Conservation (phyloP, 345 rosid genomes). For the Limnanthes douglasii region DNA sequence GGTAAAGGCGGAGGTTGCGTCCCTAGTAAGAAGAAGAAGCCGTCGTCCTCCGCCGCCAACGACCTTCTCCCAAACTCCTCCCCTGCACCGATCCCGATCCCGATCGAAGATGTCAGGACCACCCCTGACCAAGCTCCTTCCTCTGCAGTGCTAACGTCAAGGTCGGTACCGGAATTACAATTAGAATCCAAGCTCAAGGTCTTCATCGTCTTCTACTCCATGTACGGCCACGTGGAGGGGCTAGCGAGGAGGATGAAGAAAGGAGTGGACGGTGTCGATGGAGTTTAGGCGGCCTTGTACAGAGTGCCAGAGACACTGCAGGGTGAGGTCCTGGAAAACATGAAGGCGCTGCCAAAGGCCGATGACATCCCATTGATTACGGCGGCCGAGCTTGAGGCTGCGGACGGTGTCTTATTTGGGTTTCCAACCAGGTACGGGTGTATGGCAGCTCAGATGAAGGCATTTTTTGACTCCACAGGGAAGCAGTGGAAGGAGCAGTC, state of each 20-base stretch:
- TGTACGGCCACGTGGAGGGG: slow-evolving; percentile 67
- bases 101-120: slow-evolving; percentile 21
- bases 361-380: slow-evolving; percentile 31
- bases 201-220: slow-evolving; percentile 46
- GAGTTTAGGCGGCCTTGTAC: slow-evolving; percentile 39
- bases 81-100: slow-evolving; percentile 23
- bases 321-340: slow-evolving; percentile 28
- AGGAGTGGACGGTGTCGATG: slow-evolving; percentile 40
- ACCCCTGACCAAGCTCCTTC: slow-evolving; percentile 10
- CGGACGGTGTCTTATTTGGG: slow-evolving; percentile 57
- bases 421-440: slow-evolving; percentile 73
- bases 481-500: slow-evolving; percentile 48
- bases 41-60: slow-evolving; percentile 12
- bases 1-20: slow-evolving; percentile 98
- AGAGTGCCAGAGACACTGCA: slow-evolving; percentile 56
- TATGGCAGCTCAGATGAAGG: slow-evolving; percentile 82
- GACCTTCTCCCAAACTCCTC: slow-evolving; percentile 9
- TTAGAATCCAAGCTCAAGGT: slow-evolving; percentile 21
- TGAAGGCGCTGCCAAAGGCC: slow-evolving; percentile 43
- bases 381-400: slow-evolving; percentile 32
- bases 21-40: slow-evolving; percentile 73
- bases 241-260: slow-evolving; percentile 59
- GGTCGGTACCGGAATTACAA: no score
- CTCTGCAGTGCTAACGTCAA: slow-evolving; percentile 5
- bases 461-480: slow-evolving; percentile 58